These are phyloP conservation scores for Aspergillus pseudotamarii DNA, from an alignment of 2,329 filamentous ascomycete genomes.

Conservation along the genomic window DNA sequence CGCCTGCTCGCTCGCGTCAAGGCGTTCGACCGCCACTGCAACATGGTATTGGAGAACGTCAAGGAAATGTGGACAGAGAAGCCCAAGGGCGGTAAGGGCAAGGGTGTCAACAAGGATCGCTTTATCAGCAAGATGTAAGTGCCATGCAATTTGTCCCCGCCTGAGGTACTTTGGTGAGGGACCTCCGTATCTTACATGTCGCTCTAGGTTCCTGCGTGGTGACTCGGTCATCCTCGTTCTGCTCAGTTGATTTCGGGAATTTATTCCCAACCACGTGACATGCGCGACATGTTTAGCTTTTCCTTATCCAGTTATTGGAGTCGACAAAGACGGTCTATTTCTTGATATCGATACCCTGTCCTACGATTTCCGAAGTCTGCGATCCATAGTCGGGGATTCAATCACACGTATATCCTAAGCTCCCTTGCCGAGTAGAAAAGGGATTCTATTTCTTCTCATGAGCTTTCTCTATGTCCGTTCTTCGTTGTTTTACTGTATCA, in stretches of 20 bases:
- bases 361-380: constrained; percentile 9
- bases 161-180: background rate
- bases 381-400: background rate
- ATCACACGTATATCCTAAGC: constrained; percentile 1
- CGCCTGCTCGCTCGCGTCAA: constrained; percentile 97
- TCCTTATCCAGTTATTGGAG: constrained; percentile 11
- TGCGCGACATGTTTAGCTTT: constrained; percentile 10
- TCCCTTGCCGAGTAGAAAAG: background rate
- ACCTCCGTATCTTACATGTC: background rate
- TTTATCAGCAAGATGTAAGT: constrained; percentile 96
- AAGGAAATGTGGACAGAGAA: constrained; percentile 99
- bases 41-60: constrained; percentile 97
- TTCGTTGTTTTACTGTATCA: constrained; percentile 8
- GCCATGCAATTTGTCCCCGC: background rate
- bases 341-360: constrained; percentile 36
- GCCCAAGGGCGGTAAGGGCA: constrained; percentile 81
- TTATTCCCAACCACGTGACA: constrained; percentile 14
- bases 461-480: background rate
- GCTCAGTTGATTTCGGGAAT: constrained; percentile 62
- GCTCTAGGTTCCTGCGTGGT: constrained; percentile 74
- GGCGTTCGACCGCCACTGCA: constrained; percentile 97
- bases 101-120: constrained; percentile 96
- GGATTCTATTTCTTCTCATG: constrained; percentile 1
- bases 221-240: constrained; percentile 87
- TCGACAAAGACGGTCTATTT: constrained; percentile 18